Base-by-base conservation (phyloP, 768 basidiomycete genomes). In the Termitomyces sp. region DNA sequence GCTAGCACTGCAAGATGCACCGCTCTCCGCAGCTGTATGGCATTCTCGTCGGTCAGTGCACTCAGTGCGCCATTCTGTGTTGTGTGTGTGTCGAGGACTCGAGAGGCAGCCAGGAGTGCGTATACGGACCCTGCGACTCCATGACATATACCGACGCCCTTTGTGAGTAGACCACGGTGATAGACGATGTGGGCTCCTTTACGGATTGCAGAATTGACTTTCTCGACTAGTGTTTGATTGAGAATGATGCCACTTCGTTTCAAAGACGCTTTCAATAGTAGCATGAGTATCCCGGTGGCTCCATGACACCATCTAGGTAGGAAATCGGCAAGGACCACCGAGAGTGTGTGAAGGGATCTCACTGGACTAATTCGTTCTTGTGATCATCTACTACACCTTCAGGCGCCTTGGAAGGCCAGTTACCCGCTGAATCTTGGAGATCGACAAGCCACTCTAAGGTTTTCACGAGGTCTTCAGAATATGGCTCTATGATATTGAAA, bases 131-230 rank as follows among this genome's bases (percentile, higher is more conserved):
- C 83, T 9, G 74, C 81, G 6, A 81, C 75, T 5, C 84, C 84
- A 61, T 86, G 83, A 64, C 84, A 86, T 12, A 85, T 70, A 0
- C 84, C 83, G n/a, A 84, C 69, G 12, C 84, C 84, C 66, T 85
- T 86, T 4, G 74, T 74, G 18, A 84, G 73, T 8, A 84, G 64
- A 0, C 84, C 84, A 6, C 71, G 73, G 9, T 69, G 64, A 62
- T 84, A 83, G 15, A 83, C 75, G 9, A 81, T 63, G 1, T 66
- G 65, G 8, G 78, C 79, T 13, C 75, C 81, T 12, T 69, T 71
- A 15, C 68, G 65, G 1, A 82, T 62, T 3, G 82, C 70, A 4
- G 62, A 57, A 13, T 67, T 60, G 2, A 79, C 63, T 16, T 67
- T 72, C 1, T 64, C 59, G 39, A 63, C 58, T 11, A 77, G 64